Base-by-base conservation (phyloP, 2,329 filamentous ascomycete genomes). In the Pyrenophora graminea region DNA sequence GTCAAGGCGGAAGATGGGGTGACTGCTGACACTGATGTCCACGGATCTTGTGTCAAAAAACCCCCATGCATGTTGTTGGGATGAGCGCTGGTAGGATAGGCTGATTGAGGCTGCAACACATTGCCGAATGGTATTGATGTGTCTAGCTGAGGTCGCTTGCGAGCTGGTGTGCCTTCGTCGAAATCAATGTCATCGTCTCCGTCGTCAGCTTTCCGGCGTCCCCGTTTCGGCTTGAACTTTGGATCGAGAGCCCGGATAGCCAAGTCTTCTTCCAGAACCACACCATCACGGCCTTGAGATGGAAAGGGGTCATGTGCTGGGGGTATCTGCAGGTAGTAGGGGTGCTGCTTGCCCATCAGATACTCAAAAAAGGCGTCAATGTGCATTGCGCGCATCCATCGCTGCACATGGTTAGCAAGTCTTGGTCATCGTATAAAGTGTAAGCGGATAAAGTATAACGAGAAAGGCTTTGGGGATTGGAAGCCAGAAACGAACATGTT, bases 331-430 rank as follows among this genome's bases (percentile, higher is more conserved):
- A 83, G 86, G 78, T 88, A 96, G 72, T 97, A 97, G 0, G 84
- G 76, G 71, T 95, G 91, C 21, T 83, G 78, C 58, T 91, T 91
- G 41, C 85, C 85, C 56, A 93, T 80, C 17, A 95, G 83, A 70
- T 91, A 97, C 70, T 96, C 91, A 66, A 96, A 97, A 71, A 97
- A 97, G 9, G 91, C 89, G 78, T 96, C 90, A 45, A 96, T 85
- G 70, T 96, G 92, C 88, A 96, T 93, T 4, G 91, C 92, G 70
- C 91, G 90, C 90, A 97, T 94, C 92, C 92, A 97, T 68, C 93
- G 87, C 89, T 90, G 33, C 25, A 21, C 39, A 49, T 40, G 31
- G 45, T 56, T 45, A 64, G 57, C 46, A 38, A 17, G 30, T 17
- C 9, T 31, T 32, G 17, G 6, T 25, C 8, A 15, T n/a, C 10